Evolutionary conservation across 345 rosid genomes (phyloP).

Genomic region (Moringa oleifera): DNA sequence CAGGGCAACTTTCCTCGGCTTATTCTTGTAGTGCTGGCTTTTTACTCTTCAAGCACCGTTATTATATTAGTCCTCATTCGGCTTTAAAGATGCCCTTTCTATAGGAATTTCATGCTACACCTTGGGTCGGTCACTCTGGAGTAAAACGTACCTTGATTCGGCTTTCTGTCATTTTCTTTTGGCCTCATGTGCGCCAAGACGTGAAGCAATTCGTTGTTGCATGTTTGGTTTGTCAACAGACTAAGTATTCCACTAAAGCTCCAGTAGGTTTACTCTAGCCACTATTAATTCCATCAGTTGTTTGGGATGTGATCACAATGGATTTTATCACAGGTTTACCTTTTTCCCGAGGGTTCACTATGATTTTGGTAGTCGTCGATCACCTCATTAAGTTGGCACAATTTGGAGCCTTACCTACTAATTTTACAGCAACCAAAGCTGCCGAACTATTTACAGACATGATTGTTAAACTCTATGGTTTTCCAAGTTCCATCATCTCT

Average conservation of each 20-base stretch:
- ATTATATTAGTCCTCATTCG: too few species aligned
- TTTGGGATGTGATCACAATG: background rate
- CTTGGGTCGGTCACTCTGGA: too few species aligned
- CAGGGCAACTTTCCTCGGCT: too few species aligned
- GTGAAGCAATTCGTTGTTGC: background rate
- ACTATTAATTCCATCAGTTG: background rate
- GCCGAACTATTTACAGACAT: background rate
- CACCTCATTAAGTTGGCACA: background rate
- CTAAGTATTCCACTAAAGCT: background rate
- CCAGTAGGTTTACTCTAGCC: background rate
- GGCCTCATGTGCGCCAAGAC: background rate
- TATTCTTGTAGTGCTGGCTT: too few species aligned
- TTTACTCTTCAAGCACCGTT: too few species aligned
- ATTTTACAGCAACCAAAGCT: background rate
- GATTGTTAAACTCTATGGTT: background rate
- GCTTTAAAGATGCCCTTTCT: too few species aligned
- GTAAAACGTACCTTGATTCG: too few species aligned
- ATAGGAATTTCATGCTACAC: too few species aligned
- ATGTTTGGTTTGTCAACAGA: background rate
- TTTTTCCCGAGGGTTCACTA: background rate
- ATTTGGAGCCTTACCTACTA: background rate
- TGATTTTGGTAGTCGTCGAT: background rate
- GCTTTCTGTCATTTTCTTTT: too few species aligned
- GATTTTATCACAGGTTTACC: slow-evolving; percentile 1
- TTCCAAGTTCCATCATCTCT: background rate